A percentile compares a stretch with the other conserved stretches of the same genome.
Conservation (phyloP, 2,329 filamentous ascomycete genomes). For the Cladophialophora yegresii region DNA sequence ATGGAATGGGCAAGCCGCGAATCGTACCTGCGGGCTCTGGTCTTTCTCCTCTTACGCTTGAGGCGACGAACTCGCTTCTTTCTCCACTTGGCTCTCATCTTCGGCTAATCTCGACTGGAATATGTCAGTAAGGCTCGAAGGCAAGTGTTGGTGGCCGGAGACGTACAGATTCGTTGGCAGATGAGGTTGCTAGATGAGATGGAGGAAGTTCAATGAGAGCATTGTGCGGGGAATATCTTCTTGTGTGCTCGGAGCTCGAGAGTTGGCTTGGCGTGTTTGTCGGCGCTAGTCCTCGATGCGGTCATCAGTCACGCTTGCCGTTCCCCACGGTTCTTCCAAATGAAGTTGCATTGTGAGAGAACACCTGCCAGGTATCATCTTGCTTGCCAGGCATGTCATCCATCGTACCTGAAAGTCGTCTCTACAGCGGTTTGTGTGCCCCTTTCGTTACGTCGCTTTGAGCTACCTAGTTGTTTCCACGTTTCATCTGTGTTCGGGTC, state of each 20-base stretch:
- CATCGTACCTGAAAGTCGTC: neutral
- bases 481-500: neutral
- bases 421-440: neutral
- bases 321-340: neutral
- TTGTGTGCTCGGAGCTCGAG: slow-evolving; percentile 19
- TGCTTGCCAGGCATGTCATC: neutral
- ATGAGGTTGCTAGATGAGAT: slow-evolving; percentile 33
- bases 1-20: neutral
- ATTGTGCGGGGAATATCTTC: slow-evolving; percentile 10
- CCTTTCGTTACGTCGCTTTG: neutral
- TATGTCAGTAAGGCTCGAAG: slow-evolving; percentile 16
- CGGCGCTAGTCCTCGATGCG: slow-evolving; percentile 13
- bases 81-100: slow-evolving; percentile 97
- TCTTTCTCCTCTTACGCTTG: slow-evolving; percentile 99
- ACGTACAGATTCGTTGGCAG: slow-evolving; percentile 27
- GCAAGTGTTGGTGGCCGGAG: neutral
- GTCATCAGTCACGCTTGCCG: slow-evolving; percentile 1
- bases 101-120: slow-evolving; percentile 28
- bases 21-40: slow-evolving; percentile 91
- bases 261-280: slow-evolving; percentile 25
- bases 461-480: neutral
- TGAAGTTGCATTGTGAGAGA: neutral
- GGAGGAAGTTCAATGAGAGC: slow-evolving; percentile 14
- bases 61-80: slow-evolving; percentile 99
- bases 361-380: neutral